Evolutionary conservation across 768 basidiomycete species (phyloP), one percentile per base, ranked within the genome.

Genomic region (Suillus subaureus): DNA sequence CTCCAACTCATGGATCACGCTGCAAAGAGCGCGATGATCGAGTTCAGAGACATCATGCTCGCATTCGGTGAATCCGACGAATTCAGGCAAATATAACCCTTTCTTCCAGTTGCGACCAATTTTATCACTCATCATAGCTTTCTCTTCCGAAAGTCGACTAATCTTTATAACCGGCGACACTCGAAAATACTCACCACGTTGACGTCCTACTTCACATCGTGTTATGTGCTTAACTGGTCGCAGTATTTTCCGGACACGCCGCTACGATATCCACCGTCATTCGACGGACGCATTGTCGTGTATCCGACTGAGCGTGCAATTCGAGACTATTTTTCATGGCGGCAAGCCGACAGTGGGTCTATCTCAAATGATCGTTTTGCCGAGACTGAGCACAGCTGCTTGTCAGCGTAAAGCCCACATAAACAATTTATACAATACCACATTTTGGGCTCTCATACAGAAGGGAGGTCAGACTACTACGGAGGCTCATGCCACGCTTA

Each of bases 21-120:
- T 2, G 97, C 97, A 0, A 82, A 80, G 69, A 82, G 85, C 56
- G 82, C 96, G 51, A 93, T 99, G 93, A 80, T 87, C 37, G 89
- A 91, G 72, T 90, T 91, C 72, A 84, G 87, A 42, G 96, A 97
- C 73, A 86, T 97, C 64, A 81, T 93, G 15, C 83, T 97, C 23
- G 97, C 85, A 0, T 99, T 96, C 74, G 97, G 97, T 2, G 93
- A 99, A 80, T 97, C 96, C 23, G 97, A 99, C 75, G 97, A 99
- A 78, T 99, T 88, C 78, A 97, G 96, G 96, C 91, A 65, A 61
- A 81, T 71, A 28, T 37, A 47, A n/a, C 5, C 33, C 3, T 39
- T 4, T 13, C 7, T 12, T 16, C 47, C 12, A 23, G n/a, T 45
- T 35, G 23, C 4, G 26, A 39, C 28, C 0, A 33, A 31, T 61